These are phyloP conservation scores for Curvularia lunata DNA, from an alignment of 2,329 filamentous ascomycete genomes.

Conservation along the genomic window DNA sequence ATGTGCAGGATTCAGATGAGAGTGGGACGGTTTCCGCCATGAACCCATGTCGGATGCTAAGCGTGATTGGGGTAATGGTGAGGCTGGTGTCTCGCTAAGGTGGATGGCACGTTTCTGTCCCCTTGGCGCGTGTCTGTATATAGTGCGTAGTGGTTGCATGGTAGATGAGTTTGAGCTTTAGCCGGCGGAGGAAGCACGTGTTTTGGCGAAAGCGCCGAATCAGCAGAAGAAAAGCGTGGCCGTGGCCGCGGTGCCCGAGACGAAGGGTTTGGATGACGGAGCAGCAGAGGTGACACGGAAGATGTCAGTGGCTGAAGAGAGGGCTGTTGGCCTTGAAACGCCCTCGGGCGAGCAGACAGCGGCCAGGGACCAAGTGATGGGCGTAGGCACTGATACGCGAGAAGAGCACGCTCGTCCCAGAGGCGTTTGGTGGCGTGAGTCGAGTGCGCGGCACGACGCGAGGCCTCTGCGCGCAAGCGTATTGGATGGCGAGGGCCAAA, in stretches of 20 bases:
- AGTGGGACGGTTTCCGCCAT: neutral
- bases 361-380: neutral
- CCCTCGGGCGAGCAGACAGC: constrained; percentile 8
- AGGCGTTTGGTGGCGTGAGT: constrained; percentile 4
- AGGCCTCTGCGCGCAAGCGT: constrained; percentile 4
- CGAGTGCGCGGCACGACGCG: neutral
- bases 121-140: neutral
- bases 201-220: constrained; percentile 23
- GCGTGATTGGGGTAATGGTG: neutral
- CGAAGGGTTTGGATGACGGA: constrained; percentile 10
- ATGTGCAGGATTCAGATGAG: constrained; percentile 3
- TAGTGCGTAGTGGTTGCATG: constrained; percentile 9
- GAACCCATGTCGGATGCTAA: neutral
- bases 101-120: neutral
- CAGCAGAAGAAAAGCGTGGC: constrained; percentile 19
- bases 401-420: constrained; percentile 1
- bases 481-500: neutral
- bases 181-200: constrained; percentile 20
- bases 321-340: constrained; percentile 33
- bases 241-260: constrained; percentile 16
- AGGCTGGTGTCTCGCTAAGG: neutral
- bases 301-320: constrained; percentile 14
- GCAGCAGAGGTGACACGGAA: constrained; percentile 2
- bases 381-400: constrained; percentile 3
- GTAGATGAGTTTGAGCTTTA: constrained; percentile 12